phyloP scores from a whole-genome alignment of 1,284 basidiomycete species.

The Boletus smithii region DNA sequence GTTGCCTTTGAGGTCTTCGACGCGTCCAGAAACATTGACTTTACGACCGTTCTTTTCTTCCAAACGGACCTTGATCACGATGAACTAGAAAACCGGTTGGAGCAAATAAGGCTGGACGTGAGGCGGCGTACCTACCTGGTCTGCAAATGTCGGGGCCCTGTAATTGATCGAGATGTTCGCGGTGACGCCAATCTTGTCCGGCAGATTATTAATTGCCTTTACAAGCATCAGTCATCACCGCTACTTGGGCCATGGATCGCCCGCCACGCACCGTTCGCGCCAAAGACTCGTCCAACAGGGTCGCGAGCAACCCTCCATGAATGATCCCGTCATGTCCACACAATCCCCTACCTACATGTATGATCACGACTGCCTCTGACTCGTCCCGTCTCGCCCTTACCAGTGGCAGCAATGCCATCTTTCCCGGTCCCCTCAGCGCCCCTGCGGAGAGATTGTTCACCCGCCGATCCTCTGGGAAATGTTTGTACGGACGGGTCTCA shows the following conservation, averaged over 20 bases:
- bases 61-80: conserved; percentile 68
- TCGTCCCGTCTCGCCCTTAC: conserved; percentile 76
- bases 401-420: conserved; percentile 74
- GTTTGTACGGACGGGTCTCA: conserved; percentile 73
- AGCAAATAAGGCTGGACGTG: neutral
- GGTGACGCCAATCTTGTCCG: conserved; percentile 91
- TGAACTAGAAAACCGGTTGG: conserved; percentile 46
- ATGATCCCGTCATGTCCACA: conserved; percentile 94
- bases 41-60: conserved; percentile 74
- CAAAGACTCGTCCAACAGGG: conserved; percentile 84
- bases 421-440: conserved; percentile 80
- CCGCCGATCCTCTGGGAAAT: conserved; percentile 64
- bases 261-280: conserved; percentile 63
- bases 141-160: conserved; percentile 77
- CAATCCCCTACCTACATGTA: conserved; percentile 82
- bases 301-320: conserved; percentile 91
- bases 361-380: conserved; percentile 61
- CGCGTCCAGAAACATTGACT: conserved; percentile 62
- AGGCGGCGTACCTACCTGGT: conserved; percentile 55
- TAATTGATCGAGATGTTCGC: conserved; percentile 77
- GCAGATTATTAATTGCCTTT: conserved; percentile 76
- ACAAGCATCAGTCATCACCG: neutral
- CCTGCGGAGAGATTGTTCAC: conserved; percentile 84
- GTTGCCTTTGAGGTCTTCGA: conserved; percentile 78
- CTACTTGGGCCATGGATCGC: conserved; percentile 12